These are phyloP conservation scores for Corymbia maculata DNA, from an alignment of 345 rosid genomes.

Conservation along the genomic window DNA sequence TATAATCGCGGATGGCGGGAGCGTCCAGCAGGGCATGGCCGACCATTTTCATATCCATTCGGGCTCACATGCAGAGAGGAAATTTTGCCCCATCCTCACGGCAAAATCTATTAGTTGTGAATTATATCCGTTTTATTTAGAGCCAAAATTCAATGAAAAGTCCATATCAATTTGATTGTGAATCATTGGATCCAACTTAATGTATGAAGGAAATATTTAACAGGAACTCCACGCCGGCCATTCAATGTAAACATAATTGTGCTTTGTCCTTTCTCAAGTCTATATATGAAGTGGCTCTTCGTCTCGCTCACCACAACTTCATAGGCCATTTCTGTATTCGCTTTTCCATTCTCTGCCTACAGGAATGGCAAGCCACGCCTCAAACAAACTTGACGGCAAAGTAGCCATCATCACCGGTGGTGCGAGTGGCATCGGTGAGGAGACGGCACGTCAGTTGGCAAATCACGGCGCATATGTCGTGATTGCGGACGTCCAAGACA, in stretches of 20 bases:
- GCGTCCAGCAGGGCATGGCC: too few species aligned
- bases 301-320: neutral
- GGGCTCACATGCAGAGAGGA: too few species aligned
- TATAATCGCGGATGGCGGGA: too few species aligned
- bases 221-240: neutral
- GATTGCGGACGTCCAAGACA: constrained; percentile 10
- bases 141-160: too few species aligned
- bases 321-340: neutral
- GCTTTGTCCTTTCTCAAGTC: neutral
- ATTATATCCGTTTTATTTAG: too few species aligned
- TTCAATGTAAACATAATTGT: neutral
- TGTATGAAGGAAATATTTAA: fast-evolving
- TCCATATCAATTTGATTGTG: too few species aligned
- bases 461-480: constrained; percentile 1
- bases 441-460: neutral
- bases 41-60: too few species aligned
- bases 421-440: constrained; percentile 4
- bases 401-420: constrained; percentile 19
- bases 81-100: neutral
- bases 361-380: neutral
- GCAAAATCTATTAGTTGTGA: neutral
- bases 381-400: neutral
- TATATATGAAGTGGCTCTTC: neutral
- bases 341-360: neutral
- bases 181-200: neutral